Conservation (phyloP, 179 eudicot genomes). For the Spinacia oleracea region DNA sequence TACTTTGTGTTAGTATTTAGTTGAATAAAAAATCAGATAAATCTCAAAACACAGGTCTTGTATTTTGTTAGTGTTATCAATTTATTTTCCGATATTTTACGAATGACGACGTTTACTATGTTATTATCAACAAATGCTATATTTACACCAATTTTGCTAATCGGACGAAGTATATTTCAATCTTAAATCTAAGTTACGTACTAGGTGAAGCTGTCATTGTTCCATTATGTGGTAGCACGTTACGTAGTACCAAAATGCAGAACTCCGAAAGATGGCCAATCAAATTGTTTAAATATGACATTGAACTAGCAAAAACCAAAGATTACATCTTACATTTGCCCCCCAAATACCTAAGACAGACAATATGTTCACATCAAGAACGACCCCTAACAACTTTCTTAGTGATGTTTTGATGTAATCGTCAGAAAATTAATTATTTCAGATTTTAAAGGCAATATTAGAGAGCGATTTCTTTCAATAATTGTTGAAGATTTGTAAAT, state of each 20-base stretch:
- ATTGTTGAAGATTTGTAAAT: too few species aligned
- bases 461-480: too few species aligned
- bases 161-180: too few species aligned
- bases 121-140: too few species aligned
- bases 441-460: too few species aligned
- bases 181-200: background rate
- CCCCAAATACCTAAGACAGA: constrained; percentile 19
- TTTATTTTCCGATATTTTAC: too few species aligned
- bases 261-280: constrained; percentile 8
- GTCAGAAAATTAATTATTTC: background rate
- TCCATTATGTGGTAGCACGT: constrained; percentile 28
- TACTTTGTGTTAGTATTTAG: too few species aligned
- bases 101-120: too few species aligned
- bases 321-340: background rate
- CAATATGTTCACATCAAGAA: constrained; percentile 15
- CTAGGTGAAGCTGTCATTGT: background rate
- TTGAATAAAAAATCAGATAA: too few species aligned
- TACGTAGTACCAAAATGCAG: background rate
- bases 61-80: too few species aligned
- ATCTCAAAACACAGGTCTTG: too few species aligned
- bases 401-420: background rate
- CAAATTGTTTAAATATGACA: constrained; percentile 6
- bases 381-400: background rate
- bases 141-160: too few species aligned
- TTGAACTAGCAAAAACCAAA: background rate